Conservation (phyloP, 2,329 filamentous ascomycete genomes). For the Neofusicoccum sp. region DNA sequence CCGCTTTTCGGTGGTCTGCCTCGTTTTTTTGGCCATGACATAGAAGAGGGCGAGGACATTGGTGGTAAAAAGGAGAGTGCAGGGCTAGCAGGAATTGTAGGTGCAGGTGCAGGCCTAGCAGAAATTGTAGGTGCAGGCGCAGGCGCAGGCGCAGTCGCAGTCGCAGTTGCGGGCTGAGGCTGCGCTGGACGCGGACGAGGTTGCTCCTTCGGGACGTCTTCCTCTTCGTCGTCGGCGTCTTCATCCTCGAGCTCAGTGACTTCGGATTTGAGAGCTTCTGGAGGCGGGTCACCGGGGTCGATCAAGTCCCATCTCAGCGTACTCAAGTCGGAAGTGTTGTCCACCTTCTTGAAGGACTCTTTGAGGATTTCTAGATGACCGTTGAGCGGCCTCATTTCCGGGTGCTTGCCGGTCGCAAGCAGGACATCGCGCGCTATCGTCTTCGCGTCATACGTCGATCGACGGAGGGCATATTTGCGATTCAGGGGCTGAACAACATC, state of each 20-base stretch:
- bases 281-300: constrained; percentile 53
- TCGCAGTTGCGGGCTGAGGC: not conserved
- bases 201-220: constrained; percentile 5
- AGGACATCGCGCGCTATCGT: constrained; percentile 65
- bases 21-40: not conserved
- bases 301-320: constrained; percentile 63
- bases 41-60: not conserved
- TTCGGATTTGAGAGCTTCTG: constrained; percentile 31
- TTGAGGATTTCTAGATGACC: constrained; percentile 54
- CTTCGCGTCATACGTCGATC: constrained; percentile 56
- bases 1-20: not conserved
- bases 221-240: constrained; percentile 34
- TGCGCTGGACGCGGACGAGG: not conserved
- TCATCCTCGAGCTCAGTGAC: constrained; percentile 27
- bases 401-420: constrained; percentile 61
- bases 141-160: too few species aligned
- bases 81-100: not conserved
- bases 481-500: constrained; percentile 47
- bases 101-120: not conserved
- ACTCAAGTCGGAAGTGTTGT: constrained; percentile 51
- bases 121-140: not conserved
- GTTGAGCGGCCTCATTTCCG: constrained; percentile 58
- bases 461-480: constrained; percentile 46
- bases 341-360: constrained; percentile 43
- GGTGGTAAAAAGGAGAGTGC: not conserved